Evolutionary conservation across 495 filamentous ascomycete genomes (phyloP), one percentile per base, ranked within the genome.

Genomic region (Sordaria brevicollis): DNA sequence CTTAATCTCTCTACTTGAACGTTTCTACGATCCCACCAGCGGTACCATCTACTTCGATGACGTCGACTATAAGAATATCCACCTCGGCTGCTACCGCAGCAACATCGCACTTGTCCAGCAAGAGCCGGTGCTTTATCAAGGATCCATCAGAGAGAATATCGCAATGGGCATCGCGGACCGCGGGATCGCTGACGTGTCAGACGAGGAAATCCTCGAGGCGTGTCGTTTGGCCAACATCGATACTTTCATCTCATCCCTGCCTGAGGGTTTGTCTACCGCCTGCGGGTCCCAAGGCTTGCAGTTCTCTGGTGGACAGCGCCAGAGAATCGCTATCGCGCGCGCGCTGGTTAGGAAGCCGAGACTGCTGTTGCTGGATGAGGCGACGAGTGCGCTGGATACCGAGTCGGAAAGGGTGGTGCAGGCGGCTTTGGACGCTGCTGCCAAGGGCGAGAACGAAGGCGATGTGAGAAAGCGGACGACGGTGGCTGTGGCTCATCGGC

Each of bases 261-360:
- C 90, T 1, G 80, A 86, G 5, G 86, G 88, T 0, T 82, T 87
- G 54, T 72, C 82, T 34, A 91, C 90, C 0, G 73, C 76, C 5
- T 87, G 87, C 39, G 90, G 90, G 1, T 81, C 82, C 0, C 85
- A 85, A 43, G 90, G 90, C 7, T 81, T 85, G 17, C 83, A 85
- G 49, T 85, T 95, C 39, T 91, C 88, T 0, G 92, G 92, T 7
- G 92, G 92, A 0, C 92, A 95, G 77, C 86, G 87, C 68, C 92
- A 94, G 73, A 83, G 92, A 33, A 81, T 95, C 17, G 86, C 90
- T 4, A 91, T 95, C 67, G 92, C 92, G 0, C 82, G 92, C 9
- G 90, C 92, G 0, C 82, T 94, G 11, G 84, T 94, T 13, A 86
- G 91, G 8, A 84, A 89, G 38, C 91, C 92, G 2, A 80, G 84